Percentiles rank a stretch among this genome's conserved stretches.
Evolutionary conservation across 768 basidiomycete genomes (phyloP).

Genomic region (Xanthoconium stramineum): DNA sequence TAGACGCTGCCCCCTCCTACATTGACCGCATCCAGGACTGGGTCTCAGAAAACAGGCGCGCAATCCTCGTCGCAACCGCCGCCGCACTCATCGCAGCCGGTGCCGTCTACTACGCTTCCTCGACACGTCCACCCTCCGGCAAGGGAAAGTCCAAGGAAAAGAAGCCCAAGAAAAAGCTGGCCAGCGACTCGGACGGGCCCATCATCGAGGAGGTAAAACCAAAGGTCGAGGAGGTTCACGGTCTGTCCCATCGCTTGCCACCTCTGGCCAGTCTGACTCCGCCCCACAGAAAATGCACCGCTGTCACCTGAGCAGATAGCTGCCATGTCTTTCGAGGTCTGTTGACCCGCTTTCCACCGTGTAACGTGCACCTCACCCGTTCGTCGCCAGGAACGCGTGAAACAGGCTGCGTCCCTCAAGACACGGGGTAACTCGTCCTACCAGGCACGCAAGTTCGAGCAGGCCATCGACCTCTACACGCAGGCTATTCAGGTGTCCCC

Average conservation of each 20-base stretch:
- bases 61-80: slow-evolving; percentile 68
- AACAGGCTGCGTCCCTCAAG: slow-evolving; percentile 63
- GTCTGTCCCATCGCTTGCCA: slow-evolving; percentile 18
- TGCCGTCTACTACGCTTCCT: slow-evolving; percentile 68
- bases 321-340: slow-evolving; percentile 56
- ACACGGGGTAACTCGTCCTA: slow-evolving; percentile 71
- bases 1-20: slow-evolving; percentile 28
- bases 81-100: slow-evolving; percentile 69
- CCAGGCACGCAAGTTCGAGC: slow-evolving; percentile 53
- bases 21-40: slow-evolving; percentile 66
- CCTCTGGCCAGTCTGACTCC: slow-evolving; percentile 2
- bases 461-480: slow-evolving; percentile 66
- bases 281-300: slow-evolving; percentile 37
- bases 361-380: slow-evolving; percentile 8
- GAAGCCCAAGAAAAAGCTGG: slow-evolving; percentile 49
- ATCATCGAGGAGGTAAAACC: slow-evolving; percentile 74
- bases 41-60: slow-evolving; percentile 75
- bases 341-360: slow-evolving; percentile 9
- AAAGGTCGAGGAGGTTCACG: slow-evolving; percentile 34
- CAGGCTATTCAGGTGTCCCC: slow-evolving; percentile 72
- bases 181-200: slow-evolving; percentile 64
- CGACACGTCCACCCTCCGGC: slow-evolving; percentile 32
- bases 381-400: slow-evolving; percentile 54
- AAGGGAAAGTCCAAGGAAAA: slow-evolving; percentile 49
- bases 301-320: slow-evolving; percentile 55